phyloP scores from a whole-genome alignment of 2,329 filamentous ascomycete species.

The Coniochaeta sp. region DNA sequence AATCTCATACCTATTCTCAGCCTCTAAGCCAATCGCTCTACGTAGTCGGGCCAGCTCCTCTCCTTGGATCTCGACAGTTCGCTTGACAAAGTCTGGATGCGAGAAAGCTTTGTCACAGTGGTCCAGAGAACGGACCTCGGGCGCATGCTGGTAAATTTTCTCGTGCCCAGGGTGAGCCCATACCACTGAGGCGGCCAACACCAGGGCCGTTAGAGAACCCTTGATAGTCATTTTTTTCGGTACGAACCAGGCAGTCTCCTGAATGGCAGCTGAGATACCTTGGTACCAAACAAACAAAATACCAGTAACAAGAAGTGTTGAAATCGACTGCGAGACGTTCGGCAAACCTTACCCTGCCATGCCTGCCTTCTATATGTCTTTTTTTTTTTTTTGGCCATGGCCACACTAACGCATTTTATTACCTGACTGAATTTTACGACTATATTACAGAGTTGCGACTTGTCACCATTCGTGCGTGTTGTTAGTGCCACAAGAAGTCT shows the following conservation, averaged over 20 bases:
- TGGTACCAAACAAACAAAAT: neutral
- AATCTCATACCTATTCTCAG: constrained; percentile 8
- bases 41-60: constrained; percentile 16
- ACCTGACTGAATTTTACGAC: neutral
- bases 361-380: neutral
- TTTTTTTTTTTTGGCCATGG: neutral
- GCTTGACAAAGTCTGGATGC: constrained; percentile 17
- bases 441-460: neutral
- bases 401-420: neutral
- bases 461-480: neutral
- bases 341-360: neutral
- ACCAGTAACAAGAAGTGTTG: neutral
- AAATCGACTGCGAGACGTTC: too few species aligned
- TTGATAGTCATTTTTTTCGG: constrained; percentile 18
- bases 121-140: constrained; percentile 18
- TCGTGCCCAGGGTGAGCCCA: constrained; percentile 19
- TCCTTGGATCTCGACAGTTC: constrained; percentile 19
- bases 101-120: constrained; percentile 18
- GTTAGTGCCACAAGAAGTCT: neutral
- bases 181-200: constrained; percentile 15
- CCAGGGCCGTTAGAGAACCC: constrained; percentile 10
- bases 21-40: constrained; percentile 14
- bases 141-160: constrained; percentile 14
- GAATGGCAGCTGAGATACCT: neutral
- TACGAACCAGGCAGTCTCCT: neutral